Evolutionary conservation across 306 rosid species (phyloP).

Genomic region (Casuarina glauca): DNA sequence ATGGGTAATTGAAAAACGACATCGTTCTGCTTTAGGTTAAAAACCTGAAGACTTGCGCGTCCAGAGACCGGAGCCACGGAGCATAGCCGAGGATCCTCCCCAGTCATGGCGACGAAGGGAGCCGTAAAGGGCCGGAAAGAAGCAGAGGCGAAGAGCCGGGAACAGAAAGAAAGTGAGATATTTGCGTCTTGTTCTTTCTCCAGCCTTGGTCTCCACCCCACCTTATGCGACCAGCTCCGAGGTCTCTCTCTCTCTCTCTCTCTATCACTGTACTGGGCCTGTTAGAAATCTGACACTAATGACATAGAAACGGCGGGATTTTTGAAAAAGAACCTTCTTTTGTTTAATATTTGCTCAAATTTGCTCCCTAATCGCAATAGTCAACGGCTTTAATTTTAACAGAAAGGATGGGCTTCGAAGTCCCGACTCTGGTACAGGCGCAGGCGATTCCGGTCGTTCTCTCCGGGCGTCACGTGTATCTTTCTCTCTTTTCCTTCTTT

Average conservation of each 20-base stretch:
- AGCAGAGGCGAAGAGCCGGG: slow-evolving; percentile 23
- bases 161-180: slow-evolving; percentile 26
- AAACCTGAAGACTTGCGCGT: no score
- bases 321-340: background rate
- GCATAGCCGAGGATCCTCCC: background rate
- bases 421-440: slow-evolving; percentile 83
- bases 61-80: background rate
- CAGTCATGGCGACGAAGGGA: slow-evolving; percentile 32
- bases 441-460: slow-evolving; percentile 79
- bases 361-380: background rate
- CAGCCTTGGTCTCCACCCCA: slow-evolving; percentile 73
- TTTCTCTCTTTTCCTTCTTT: background rate
- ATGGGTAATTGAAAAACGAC: no score
- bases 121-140: slow-evolving; percentile 12
- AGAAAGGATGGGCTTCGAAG: slow-evolving; percentile 85
- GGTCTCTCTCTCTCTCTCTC: slow-evolving; percentile 43
- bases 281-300: background rate
- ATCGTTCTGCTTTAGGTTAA: no score
- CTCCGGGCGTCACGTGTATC: slow-evolving; percentile 82
- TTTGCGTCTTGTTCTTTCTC: slow-evolving; percentile 83
- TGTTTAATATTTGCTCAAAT: background rate
- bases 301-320: background rate
- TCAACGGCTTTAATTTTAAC: background rate
- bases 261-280: background rate
- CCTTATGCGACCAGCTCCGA: slow-evolving; percentile 75